These are phyloP conservation scores for Boletus eberwhitei DNA, from an alignment of 768 basidiomycete species.

Conservation along the genomic window DNA sequence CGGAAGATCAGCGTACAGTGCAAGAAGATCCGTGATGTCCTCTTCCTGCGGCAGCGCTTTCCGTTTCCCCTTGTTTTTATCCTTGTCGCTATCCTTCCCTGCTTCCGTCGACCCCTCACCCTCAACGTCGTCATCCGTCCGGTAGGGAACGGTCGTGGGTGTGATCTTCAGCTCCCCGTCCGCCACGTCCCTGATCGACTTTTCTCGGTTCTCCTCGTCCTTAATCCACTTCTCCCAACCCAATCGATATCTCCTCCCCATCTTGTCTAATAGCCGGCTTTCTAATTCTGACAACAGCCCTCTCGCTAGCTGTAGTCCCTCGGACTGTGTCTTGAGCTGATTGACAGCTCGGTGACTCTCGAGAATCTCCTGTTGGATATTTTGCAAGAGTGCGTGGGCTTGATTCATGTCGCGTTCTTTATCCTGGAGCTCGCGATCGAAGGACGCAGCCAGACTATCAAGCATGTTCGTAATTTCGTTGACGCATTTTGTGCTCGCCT, in stretches of 20 bases:
- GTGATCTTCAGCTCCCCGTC: conserved; percentile 54
- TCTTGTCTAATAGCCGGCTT: conserved; percentile 62
- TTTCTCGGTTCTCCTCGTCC: conserved; percentile 80
- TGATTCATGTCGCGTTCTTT: conserved; percentile 91
- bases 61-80: conserved; percentile 54
- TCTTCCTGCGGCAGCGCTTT: conserved; percentile 48
- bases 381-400: conserved; percentile 79
- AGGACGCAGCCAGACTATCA: conserved; percentile 82
- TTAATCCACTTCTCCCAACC: conserved; percentile 95
- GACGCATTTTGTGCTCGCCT: conserved; percentile 79
- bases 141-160: conserved; percentile 42
- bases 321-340: conserved; percentile 67
- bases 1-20: conserved; percentile 55
- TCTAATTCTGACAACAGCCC: conserved; percentile 60
- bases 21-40: conserved; percentile 62
- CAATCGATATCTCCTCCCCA: conserved; percentile 76
- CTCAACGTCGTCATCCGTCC: conserved; percentile 45
- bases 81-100: conserved; percentile 41
- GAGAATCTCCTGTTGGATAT: conserved; percentile 86
- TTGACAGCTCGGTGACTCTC: conserved; percentile 76
- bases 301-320: conserved; percentile 59
- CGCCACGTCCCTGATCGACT: conserved; percentile 56
- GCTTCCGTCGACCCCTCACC: conserved; percentile 36
- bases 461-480: conserved; percentile 85
- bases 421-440: conserved; percentile 87